Conservation (phyloP, 768 basidiomycete genomes). For the Leccinum longicurvipes region DNA sequence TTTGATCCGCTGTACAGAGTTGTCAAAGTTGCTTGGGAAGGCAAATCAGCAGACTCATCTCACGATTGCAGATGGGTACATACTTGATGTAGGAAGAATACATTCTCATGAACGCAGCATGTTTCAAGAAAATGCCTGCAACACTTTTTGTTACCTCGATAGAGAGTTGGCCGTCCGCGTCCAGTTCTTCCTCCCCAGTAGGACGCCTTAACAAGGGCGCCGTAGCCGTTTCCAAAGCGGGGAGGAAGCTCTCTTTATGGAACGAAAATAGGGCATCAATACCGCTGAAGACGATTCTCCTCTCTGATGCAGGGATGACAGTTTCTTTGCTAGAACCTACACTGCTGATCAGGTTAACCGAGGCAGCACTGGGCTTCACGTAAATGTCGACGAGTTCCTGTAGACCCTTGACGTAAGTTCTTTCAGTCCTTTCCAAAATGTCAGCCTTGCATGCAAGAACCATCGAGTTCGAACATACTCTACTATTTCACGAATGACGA, state of each 20-base stretch:
- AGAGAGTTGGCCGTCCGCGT: slow-evolving; percentile 72
- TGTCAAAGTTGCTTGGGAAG: slow-evolving; percentile 81
- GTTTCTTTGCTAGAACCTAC: slow-evolving; percentile 78
- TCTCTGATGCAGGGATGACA: slow-evolving; percentile 78
- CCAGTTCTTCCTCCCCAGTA: slow-evolving; percentile 46
- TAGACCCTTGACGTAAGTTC: slow-evolving; percentile 91
- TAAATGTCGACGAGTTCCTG: slow-evolving; percentile 95
- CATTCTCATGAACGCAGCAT: slow-evolving; percentile 98
- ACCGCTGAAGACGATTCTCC: slow-evolving; percentile 89
- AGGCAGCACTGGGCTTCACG: slow-evolving; percentile 75
- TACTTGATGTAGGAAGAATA: slow-evolving; percentile 98
- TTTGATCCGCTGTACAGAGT: slow-evolving; percentile 82
- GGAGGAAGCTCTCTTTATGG: slow-evolving; percentile 90
- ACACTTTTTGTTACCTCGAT: slow-evolving; percentile 73
- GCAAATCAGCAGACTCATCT: slow-evolving; percentile 10
- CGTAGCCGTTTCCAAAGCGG: slow-evolving; percentile 79
- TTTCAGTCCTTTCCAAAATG: slow-evolving; percentile 68
- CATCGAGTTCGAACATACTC: slow-evolving; percentile 50
- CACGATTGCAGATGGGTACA: slow-evolving; percentile 27
- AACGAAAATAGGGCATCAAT: slow-evolving; percentile 88
- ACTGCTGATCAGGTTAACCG: slow-evolving; percentile 66
- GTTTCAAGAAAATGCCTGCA: slow-evolving; percentile 85
- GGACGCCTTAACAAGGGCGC: slow-evolving; percentile 57
- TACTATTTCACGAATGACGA: slow-evolving; percentile 87
- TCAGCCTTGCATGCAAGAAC: slow-evolving; percentile 8